phyloP scores from a whole-genome alignment of 2,329 filamentous ascomycete species.

The Emmonsia crescens region DNA sequence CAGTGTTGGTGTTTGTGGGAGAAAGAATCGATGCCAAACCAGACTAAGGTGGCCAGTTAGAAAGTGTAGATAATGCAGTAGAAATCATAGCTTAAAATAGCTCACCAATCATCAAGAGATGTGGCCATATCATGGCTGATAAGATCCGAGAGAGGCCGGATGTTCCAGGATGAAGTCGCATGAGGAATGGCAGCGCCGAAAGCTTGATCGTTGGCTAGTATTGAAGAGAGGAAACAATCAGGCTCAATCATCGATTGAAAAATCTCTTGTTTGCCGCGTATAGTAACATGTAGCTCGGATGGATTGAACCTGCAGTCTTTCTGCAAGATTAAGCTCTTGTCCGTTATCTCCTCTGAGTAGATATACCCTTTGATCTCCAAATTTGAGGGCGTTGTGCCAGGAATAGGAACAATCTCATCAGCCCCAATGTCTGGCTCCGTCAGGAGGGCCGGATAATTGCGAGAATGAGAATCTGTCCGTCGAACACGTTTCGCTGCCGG shows the following conservation, averaged over 20 bases:
- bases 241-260: slow-evolving; percentile 9
- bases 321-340: not conserved
- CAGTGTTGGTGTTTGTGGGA: slow-evolving; percentile 9
- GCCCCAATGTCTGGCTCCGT: not conserved
- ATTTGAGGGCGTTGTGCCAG: not conserved
- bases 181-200: slow-evolving; percentile 7
- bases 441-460: not conserved
- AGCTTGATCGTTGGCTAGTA: slow-evolving; percentile 7
- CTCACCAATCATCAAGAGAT: not conserved
- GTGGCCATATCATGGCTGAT: not conserved
- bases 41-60: slow-evolving; percentile 6
- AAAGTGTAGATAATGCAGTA: not conserved
- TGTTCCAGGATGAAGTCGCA: not conserved
- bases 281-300: not conserved
- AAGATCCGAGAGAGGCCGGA: slow-evolving; percentile 2
- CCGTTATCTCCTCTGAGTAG: not conserved
- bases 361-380: not conserved
- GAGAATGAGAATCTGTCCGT: not conserved
- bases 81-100: not conserved
- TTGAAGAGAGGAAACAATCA: slow-evolving; percentile 7
- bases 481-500: slow-evolving; percentile 4
- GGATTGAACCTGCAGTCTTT: not conserved
- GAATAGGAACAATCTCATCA: not conserved
- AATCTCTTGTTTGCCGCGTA: slow-evolving; percentile 2
- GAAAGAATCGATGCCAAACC: slow-evolving; percentile 13